A percentile compares a stretch with the other conserved stretches of the same genome.
Conservation (phyloP, 176 grass and related monocot species). For the Hordeum marinum region DNA sequence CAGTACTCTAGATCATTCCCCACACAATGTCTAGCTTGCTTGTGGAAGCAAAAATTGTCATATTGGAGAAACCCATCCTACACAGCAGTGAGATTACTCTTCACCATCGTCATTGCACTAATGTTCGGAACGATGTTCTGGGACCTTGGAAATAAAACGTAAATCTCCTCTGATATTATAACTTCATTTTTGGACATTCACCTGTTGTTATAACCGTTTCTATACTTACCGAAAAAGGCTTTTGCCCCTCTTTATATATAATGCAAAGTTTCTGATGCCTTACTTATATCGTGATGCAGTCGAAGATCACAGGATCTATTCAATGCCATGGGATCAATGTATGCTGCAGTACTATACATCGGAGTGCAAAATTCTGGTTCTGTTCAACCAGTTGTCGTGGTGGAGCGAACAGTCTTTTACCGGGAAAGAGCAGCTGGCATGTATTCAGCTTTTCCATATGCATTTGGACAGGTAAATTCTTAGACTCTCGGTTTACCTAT, state of each 20-base stretch:
- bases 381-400: conserved; percentile 79
- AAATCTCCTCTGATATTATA: conserved; percentile 23
- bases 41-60: conserved; percentile 75
- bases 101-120: conserved; percentile 50
- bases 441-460: conserved; percentile 95
- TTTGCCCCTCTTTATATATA: no score
- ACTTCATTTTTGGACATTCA: neutral
- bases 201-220: neutral
- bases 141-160: conserved; percentile 67
- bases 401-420: conserved; percentile 87
- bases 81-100: conserved; percentile 65
- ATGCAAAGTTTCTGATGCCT: no score
- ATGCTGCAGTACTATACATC: conserved; percentile 75
- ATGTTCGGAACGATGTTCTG: conserved; percentile 87
- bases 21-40: conserved; percentile 70
- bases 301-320: conserved; percentile 55
- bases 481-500: neutral
- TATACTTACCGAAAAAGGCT: no score
- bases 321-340: conserved; percentile 88
- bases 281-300: conserved; percentile 30
- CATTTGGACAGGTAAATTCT: conserved; percentile 76
- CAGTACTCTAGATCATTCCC: conserved; percentile 60
- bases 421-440: conserved; percentile 87
- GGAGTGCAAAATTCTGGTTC: conserved; percentile 67
- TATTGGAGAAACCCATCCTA: conserved; percentile 89